Base-by-base conservation (phyloP, 345 rosid species). In the Rhizophora mangle region DNA sequence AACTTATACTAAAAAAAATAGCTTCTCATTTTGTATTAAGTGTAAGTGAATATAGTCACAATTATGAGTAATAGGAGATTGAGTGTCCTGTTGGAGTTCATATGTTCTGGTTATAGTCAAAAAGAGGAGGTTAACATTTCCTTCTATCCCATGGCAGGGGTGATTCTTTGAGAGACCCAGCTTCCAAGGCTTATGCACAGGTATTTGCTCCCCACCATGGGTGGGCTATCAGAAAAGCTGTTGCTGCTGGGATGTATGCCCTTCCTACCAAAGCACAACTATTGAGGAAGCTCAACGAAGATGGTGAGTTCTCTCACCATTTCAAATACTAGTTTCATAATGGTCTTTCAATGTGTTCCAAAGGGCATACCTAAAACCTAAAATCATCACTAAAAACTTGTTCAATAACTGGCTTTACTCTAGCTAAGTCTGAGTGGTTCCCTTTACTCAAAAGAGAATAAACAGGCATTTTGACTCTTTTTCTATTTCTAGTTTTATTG, bases 141-240 rank as follows among this genome's bases (percentile, higher is more conserved):
- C 8, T 19, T 6, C 53, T 72, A 77, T 59, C 39, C 27, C 30
- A 56, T 76, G 77, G 68, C 82, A 93, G 98, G 69, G 96, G 91
- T n/a, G 78, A 87, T 69, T 95, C 97, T 39, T 76, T 95, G 58
- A 88, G 79, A 75, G 91, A 83, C 81, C 88, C 99, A 49, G 99
- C 96, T 65, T 84, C 99, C 19, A 88, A 84, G 83, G 92, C 97
- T 53, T 95, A 95, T 76, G 87, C 88, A 31, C 90, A 91, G 81
- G 99, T 91, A 71, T 86, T 95, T 72, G 93, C 93, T 71, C 93
- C 96, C 9, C 92, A 95, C 79, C 99, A 95, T 72, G 99, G 96
- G 18, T 91, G 97, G 99, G 89, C 88, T 58, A 88, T 95, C 68
- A 81, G 96, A 73, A 87, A 86, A 79, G 96, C 96, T 78, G 99